These are phyloP conservation scores for Pseudoneurospora amorphoporcata DNA, from an alignment of 495 filamentous ascomycete genomes.

Conservation along the genomic window DNA sequence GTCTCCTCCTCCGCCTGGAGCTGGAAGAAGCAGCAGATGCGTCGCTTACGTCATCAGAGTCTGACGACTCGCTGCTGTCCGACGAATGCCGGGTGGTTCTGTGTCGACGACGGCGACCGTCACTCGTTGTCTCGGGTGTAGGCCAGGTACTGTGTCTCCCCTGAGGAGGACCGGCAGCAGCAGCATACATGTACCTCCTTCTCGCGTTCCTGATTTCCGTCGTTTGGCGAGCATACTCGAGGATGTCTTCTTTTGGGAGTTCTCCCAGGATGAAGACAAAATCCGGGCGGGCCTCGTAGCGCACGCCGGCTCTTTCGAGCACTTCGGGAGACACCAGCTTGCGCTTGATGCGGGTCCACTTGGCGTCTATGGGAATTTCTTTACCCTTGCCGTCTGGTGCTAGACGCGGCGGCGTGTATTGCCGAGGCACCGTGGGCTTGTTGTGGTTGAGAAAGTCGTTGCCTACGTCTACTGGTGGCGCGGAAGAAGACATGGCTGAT, in stretches of 20 bases:
- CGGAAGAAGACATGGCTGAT: constrained; percentile 3
- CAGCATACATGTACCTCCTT: constrained; percentile 5
- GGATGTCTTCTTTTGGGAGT: constrained; percentile 49
- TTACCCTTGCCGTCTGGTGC: constrained; percentile 43
- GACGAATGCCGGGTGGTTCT: neutral
- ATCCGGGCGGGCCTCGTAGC: constrained; percentile 58
- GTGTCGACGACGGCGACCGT: neutral
- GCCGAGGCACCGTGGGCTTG: constrained; percentile 2
- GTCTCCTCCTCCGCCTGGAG: neutral
- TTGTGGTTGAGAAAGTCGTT: constrained; percentile 3
- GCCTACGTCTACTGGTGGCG: constrained; percentile 4
- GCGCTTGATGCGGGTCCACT: constrained; percentile 62
- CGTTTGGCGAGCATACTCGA: constrained; percentile 46
- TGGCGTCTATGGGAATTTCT: constrained; percentile 54
- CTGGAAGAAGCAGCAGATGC: constrained; percentile 4
- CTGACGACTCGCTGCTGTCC: constrained; percentile 9
- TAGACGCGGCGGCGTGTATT: constrained; percentile 19
- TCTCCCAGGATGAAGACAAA: constrained; percentile 60
- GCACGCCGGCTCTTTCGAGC: constrained; percentile 49
- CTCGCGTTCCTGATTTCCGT: constrained; percentile 41
- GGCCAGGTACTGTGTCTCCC: neutral
- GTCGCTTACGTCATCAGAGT: constrained; percentile 13
- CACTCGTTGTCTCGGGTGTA: constrained; percentile 9
- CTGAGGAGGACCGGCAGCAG: neutral
- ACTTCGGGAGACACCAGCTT: constrained; percentile 56